These are phyloP conservation scores for Carex arenaria DNA, from an alignment of 202 grass and related monocot genomes.

Conservation along the genomic window DNA sequence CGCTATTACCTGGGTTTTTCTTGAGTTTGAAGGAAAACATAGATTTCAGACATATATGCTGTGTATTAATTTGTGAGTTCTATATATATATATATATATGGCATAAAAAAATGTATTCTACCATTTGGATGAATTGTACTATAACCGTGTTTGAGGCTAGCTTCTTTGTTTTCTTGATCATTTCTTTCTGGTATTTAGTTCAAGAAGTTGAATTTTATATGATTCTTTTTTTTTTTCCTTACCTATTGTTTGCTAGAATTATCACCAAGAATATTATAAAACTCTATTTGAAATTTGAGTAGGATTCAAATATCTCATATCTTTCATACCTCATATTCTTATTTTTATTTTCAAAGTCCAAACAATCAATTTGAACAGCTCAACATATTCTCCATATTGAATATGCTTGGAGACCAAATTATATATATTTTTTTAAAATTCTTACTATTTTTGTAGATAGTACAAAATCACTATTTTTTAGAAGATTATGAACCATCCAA, in stretches of 20 bases:
- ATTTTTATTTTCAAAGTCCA: too few relatives aligned
- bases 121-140: neutral
- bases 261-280: neutral
- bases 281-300: neutral
- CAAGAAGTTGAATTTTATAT: neutral
- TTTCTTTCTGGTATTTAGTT: neutral
- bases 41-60: neutral
- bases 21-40: slow-evolving; percentile 5
- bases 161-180: neutral
- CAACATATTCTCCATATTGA: too few relatives aligned
- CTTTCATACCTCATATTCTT: too few relatives aligned
- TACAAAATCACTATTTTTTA: too few relatives aligned
- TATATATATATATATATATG: neutral
- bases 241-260: neutral
- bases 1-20: neutral
- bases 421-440: too few relatives aligned
- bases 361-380: too few relatives aligned
- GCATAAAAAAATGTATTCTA: neutral
- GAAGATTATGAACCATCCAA: too few relatives aligned
- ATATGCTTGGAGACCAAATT: too few relatives aligned
- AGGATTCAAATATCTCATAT: too few relatives aligned
- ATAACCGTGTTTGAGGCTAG: neutral
- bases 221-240: neutral
- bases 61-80: neutral
- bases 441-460: too few relatives aligned